These are phyloP conservation scores for Coemansia sp. DNA, from an alignment of 192 early-diverging fungal species.

Conservation along the genomic window DNA sequence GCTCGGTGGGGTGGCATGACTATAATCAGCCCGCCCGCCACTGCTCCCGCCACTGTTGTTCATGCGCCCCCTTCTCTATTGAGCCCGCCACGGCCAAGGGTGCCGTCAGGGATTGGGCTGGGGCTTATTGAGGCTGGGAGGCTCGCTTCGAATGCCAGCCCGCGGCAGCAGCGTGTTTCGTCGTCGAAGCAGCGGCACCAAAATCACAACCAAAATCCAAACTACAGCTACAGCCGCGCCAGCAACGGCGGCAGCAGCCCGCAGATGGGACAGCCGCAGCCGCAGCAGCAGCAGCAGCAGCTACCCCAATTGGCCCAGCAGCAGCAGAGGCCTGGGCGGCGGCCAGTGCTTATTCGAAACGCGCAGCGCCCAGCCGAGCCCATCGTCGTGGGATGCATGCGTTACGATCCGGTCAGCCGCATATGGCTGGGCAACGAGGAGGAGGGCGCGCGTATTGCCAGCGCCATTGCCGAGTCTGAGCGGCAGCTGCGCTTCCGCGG, in stretches of 20 bases:
- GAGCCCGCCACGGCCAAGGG: conserved; percentile 1
- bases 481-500: conserved; percentile 24
- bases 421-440: conserved; percentile 48
- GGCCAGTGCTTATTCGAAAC: conserved; percentile 44
- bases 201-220: conserved; percentile 1
- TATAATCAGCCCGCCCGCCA: neutral
- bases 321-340: conserved; percentile 11
- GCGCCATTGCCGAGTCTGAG: conserved; percentile 48
- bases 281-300: neutral
- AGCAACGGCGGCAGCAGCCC: neutral
- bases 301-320: neutral
- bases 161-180: conserved; percentile 1
- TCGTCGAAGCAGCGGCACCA: conserved; percentile 5
- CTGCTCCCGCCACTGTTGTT: neutral
- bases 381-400: conserved; percentile 40
- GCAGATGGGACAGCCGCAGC: neutral
- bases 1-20: neutral
- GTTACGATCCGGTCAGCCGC: conserved; percentile 44
- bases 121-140: neutral
- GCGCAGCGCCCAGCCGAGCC: conserved; percentile 28
- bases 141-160: neutral
- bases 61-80: neutral
- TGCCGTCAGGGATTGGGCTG: neutral
- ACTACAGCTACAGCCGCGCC: neutral
- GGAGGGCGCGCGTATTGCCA: conserved; percentile 40